phyloP scores from a whole-genome alignment of 805 yeast species.

The Grigorovia jiainica region DNA sequence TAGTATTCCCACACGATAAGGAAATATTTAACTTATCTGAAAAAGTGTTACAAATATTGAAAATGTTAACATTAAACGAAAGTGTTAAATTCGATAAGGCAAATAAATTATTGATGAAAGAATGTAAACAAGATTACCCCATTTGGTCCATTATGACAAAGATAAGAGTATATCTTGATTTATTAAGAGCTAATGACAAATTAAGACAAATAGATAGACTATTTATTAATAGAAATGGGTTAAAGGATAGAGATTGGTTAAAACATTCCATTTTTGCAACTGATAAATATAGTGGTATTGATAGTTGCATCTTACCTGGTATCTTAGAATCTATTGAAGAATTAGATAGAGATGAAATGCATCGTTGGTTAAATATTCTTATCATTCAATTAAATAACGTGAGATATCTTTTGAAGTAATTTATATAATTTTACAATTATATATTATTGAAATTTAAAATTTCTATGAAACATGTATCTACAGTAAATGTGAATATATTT shows the following conservation, averaged over 20 bases:
- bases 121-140: slow-evolving; percentile 58
- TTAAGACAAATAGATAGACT: slow-evolving; percentile 46
- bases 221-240: slow-evolving; percentile 40
- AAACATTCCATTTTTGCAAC: slow-evolving; percentile 59
- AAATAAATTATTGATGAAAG: slow-evolving; percentile 37
- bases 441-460: too few species aligned
- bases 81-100: slow-evolving; percentile 41
- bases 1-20: slow-evolving; percentile 15
- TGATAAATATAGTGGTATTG: slow-evolving; percentile 40
- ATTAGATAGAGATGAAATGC: slow-evolving; percentile 35
- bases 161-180: slow-evolving; percentile 45
- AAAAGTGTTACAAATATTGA: slow-evolving; percentile 6
- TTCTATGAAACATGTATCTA: too few species aligned
- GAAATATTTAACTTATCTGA: slow-evolving; percentile 8
- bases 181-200: slow-evolving; percentile 45
- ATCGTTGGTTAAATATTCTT: slow-evolving; percentile 37
- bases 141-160: slow-evolving; percentile 63
- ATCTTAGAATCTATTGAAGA: slow-evolving; percentile 45
- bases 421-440: too few species aligned
- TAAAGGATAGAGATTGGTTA: slow-evolving; percentile 47
- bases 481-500: too few species aligned
- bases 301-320: slow-evolving; percentile 50
- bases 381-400: slow-evolving; percentile 25
- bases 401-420: slow-evolving; percentile 13
- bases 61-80: slow-evolving; percentile 6